Evolutionary conservation across 2,329 filamentous ascomycete genomes (phyloP).

Genomic region (Xylaria sp.): DNA sequence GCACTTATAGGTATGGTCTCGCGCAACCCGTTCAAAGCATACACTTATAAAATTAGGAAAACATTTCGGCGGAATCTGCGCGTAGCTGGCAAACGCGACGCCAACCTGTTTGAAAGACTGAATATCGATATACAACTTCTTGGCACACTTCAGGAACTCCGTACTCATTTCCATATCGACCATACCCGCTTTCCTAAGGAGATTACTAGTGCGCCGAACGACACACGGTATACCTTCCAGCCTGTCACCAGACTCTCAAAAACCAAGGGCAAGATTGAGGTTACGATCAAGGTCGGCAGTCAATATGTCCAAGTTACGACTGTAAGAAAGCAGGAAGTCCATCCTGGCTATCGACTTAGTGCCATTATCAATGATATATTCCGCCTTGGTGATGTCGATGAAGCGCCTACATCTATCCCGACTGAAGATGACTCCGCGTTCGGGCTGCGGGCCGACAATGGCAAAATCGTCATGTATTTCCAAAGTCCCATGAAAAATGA

Average conservation of each 20-base stretch:
- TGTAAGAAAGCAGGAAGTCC: constrained; percentile 70
- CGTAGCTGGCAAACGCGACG: constrained; percentile 65
- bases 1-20: constrained; percentile 61
- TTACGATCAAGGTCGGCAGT: constrained; percentile 70
- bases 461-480: constrained; percentile 75
- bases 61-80: constrained; percentile 68
- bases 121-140: constrained; percentile 71
- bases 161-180: constrained; percentile 69
- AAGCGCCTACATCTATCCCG: constrained; percentile 67
- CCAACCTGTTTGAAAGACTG: constrained; percentile 64
- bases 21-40: neutral
- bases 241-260: constrained; percentile 69
- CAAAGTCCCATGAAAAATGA: constrained; percentile 68
- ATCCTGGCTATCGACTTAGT: constrained; percentile 64
- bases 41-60: constrained; percentile 50
- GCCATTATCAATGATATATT: constrained; percentile 74
- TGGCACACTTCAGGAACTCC: constrained; percentile 68
- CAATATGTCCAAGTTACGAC: constrained; percentile 75
- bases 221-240: constrained; percentile 69
- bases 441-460: constrained; percentile 69
- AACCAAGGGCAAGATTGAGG: constrained; percentile 72
- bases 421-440: constrained; percentile 72
- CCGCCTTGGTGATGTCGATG: constrained; percentile 69
- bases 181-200: constrained; percentile 72
- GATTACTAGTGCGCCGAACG: constrained; percentile 70